Percentiles rank a stretch among this genome's conserved stretches.
Evolutionary conservation across 2,329 filamentous ascomycete genomes (phyloP).

Genomic region (Colletotrichum eremochloae): DNA sequence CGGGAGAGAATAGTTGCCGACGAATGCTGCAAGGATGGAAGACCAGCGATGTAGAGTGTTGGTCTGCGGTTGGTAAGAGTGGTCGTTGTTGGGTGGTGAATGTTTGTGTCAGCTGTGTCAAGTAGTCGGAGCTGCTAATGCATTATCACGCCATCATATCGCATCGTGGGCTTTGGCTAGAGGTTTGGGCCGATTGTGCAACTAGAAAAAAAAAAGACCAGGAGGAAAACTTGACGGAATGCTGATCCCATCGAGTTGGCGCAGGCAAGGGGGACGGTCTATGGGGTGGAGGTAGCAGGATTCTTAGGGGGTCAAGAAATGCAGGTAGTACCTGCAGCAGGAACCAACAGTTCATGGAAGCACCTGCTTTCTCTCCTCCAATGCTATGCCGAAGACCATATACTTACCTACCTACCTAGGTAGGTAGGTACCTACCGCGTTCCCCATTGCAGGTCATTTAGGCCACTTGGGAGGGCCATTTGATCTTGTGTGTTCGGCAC

Average conservation of each 20-base stretch:
- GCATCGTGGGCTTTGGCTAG: conserved; percentile 22
- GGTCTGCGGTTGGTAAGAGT: background rate
- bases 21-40: conserved; percentile 5
- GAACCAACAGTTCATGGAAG: conserved; percentile 42
- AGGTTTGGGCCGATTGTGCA: conserved; percentile 33
- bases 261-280: conserved; percentile 18
- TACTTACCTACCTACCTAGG: too few species aligned
- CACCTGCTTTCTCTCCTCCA: conserved; percentile 12
- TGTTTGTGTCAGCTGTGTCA: background rate
- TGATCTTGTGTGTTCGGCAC: conserved; percentile 38
- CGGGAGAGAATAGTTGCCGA: conserved; percentile 6
- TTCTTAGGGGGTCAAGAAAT: conserved; percentile 1
- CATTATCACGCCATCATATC: conserved; percentile 27
- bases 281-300: conserved; percentile 33
- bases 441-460: conserved; percentile 24
- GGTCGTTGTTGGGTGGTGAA: background rate
- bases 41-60: conserved; percentile 8
- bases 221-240: conserved; percentile 36
- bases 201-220: conserved; percentile 22
- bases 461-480: conserved; percentile 30
- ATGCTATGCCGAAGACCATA: background rate
- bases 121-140: conserved; percentile 19
- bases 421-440: too few species aligned
- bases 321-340: conserved; percentile 42
- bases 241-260: conserved; percentile 36